Base-by-base conservation (phyloP, 805 yeast genomes). In the Starmerella roubikii region DNA sequence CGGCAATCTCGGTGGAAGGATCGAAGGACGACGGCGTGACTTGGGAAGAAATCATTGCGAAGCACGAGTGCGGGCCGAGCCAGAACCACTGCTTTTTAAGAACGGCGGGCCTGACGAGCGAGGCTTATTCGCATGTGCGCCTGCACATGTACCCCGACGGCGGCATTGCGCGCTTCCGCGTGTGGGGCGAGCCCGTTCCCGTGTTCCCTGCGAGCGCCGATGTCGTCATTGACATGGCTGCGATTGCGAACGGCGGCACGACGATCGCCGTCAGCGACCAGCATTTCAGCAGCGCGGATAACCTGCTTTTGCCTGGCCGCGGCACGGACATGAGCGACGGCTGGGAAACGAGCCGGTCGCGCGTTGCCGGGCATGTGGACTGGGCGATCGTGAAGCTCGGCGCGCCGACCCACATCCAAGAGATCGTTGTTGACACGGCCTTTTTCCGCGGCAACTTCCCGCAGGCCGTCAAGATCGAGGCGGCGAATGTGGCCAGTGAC, bases 261-360 rank as follows among this genome's bases (percentile, higher is more conserved):
- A 88, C 88, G 20, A 74, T 83, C 30, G 66, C 74, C 11, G 74
- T 72, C 51, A 78, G 93, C 2, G 95, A 91, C 62, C 94, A 88
- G 64, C 97, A 86, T 62, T 88, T 88, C 55, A 93, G 95, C 28
- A 71, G 88, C 32, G 93, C 86, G 28, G 93, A 82, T 58, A 88
- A 88, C 62, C 65, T 88, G 45, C 63, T 88, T 41, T 65, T 88
- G 39, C 96, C 96, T 2, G 97, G 97, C 13, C 74, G 96, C 44
- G 98, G 98, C 37, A 72, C 69, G 52, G 95, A 88, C 59, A 88
- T 88, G 97, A 74, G 91, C 36, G 97, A 91, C 55, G 98, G 98
- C 12, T 88, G 98, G 98, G 98, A 88, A 58, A 88, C 98, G 19
- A 74, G 72, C 52, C 74, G 98, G 57, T 84, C 95, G 2, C 71